These are phyloP conservation scores for Backusella circina DNA, from an alignment of 192 early-diverging fungal genomes.

Conservation along the genomic window DNA sequence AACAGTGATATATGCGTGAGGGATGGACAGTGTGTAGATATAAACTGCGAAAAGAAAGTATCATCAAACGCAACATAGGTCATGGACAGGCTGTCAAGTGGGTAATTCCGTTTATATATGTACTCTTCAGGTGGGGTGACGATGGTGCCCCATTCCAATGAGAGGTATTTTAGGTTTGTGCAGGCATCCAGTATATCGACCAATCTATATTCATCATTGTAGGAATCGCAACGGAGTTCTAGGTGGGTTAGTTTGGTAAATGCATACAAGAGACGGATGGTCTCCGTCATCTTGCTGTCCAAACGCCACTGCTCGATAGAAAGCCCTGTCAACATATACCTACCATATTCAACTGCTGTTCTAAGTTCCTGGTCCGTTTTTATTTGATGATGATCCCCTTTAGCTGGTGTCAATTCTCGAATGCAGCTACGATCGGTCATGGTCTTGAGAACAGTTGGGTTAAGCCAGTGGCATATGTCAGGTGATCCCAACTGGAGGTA, in stretches of 20 bases:
- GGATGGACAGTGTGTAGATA: background rate
- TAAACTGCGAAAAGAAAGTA: background rate
- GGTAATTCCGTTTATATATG: background rate
- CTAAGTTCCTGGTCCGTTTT: background rate
- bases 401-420: background rate
- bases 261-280: background rate
- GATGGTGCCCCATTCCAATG: background rate
- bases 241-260: background rate
- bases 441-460: background rate
- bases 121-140: background rate
- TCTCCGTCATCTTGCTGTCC: background rate
- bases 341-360: background rate
- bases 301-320: background rate
- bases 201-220: background rate
- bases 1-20: background rate
- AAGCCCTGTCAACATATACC: background rate
- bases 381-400: background rate
- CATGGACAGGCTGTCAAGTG: background rate
- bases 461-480: background rate
- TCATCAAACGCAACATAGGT: background rate
- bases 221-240: background rate
- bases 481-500: background rate
- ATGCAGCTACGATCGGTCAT: background rate
- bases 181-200: background rate
- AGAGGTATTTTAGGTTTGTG: background rate